Evolutionary conservation across 805 yeast species (phyloP), one percentile per base, ranked within the genome.

Genomic region (Komagataella pseudopastoris): DNA sequence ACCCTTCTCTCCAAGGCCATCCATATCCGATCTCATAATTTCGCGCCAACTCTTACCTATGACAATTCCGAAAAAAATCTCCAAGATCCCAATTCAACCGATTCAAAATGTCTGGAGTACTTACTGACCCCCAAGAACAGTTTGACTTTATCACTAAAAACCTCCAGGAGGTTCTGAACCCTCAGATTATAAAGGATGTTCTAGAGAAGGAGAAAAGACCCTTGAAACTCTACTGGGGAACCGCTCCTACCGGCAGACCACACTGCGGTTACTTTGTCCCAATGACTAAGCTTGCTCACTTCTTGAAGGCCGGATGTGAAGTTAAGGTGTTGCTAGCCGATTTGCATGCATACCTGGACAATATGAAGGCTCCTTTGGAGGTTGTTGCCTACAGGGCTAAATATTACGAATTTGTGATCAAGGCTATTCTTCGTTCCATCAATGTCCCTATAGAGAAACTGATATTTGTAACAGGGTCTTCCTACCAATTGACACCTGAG

Each of bases 261-360:
- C 99, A 93, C 71, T 90, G 97, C 72, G 99, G 98, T 50, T 93
- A 93, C 76, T 88, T 93, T 63, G 99, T 93, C 44, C 93, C 98
- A 51, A 91, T 93, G 98, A 85, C 95, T 55, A 91, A 93, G 68
- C 70, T 93, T 59, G 98, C 98, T 1, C 90, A 93, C 66, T 88
- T 91, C 66, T 77, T 93, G 67, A 84, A 82, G 61, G 99, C 99
- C 16, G 99, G 98, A 10, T 88, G 96, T 72, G 93, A 88, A 63
- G 95, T 93, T 46, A 88, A 81, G 1, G 93, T 93, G 6, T 75
- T 93, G 53, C 67, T 93, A 58, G 99, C 99, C 14, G 99, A 93
- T 64, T 73, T 93, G 62, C 99, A 93, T 63, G 99, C 98, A 8
- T 93, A 84, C 64, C 77, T 93, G 64, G 99, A 93, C 65, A 93